Conservation (phyloP, 1,284 basidiomycete genomes). For the Trametes pubescens region DNA sequence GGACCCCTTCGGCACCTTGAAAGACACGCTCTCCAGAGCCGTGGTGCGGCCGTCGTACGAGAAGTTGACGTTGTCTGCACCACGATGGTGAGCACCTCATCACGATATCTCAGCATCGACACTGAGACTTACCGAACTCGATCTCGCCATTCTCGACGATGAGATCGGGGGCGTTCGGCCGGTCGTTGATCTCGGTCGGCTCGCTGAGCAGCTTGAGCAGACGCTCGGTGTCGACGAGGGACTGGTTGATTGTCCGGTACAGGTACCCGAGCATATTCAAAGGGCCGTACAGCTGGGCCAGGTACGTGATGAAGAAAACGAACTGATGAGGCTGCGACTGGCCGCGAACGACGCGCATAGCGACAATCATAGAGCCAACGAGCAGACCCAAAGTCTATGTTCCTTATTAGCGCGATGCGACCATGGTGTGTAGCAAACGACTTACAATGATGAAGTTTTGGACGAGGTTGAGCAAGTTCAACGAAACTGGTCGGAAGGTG, state of each 20-base stretch:
- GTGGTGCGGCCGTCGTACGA: slow-evolving; percentile 82
- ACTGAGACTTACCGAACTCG: slow-evolving; percentile 74
- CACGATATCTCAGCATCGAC: neutral
- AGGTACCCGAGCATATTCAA: slow-evolving; percentile 78
- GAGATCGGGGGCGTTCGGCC: slow-evolving; percentile 77
- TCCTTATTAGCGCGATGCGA: slow-evolving; percentile 10
- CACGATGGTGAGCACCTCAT: slow-evolving; percentile 5
- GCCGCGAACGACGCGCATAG: slow-evolving; percentile 64
- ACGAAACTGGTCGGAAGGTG: slow-evolving; percentile 57
- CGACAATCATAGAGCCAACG: slow-evolving; percentile 81
- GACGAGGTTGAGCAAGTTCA: slow-evolving; percentile 77
- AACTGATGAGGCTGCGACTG: slow-evolving; percentile 64
- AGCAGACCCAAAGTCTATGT: slow-evolving; percentile 75
- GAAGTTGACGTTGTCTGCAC: slow-evolving; percentile 78
- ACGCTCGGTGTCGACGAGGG: slow-evolving; percentile 83
- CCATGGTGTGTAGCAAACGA: slow-evolving; percentile 19
- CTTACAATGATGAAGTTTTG: slow-evolving; percentile 83
- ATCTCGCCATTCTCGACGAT: slow-evolving; percentile 80
- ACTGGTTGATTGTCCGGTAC: slow-evolving; percentile 77
- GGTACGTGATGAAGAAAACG: slow-evolving; percentile 83
- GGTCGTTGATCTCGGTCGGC: slow-evolving; percentile 84
- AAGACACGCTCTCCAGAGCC: slow-evolving; percentile 82
- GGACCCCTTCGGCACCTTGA: slow-evolving; percentile 82
- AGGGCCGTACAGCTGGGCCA: slow-evolving; percentile 80
- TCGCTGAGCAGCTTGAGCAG: slow-evolving; percentile 79